A percentile compares a stretch with the other conserved stretches of the same genome.
Evolutionary conservation across 1,284 basidiomycete genomes (phyloP).

Genomic region (Earliella scabrosa): DNA sequence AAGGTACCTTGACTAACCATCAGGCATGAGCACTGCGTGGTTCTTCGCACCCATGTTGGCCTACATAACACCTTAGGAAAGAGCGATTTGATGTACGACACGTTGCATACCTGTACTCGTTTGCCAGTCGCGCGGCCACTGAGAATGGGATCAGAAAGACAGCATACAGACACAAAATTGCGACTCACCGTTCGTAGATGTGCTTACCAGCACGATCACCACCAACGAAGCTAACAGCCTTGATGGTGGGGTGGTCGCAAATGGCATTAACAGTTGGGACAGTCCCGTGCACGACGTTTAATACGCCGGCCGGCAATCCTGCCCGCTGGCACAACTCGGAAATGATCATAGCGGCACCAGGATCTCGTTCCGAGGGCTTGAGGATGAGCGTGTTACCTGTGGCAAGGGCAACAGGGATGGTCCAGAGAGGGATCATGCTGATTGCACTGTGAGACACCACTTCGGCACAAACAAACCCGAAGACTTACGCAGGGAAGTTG

Average conservation of each 20-base stretch:
- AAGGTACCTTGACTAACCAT: conserved; percentile 57
- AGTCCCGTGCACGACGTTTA: conserved; percentile 91
- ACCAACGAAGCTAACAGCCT: conserved; percentile 97
- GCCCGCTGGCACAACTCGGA: conserved; percentile 92
- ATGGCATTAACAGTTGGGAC: conserved; percentile 92
- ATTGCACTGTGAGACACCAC: neutral
- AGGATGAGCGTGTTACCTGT: conserved; percentile 94
- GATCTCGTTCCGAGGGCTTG: conserved; percentile 96
- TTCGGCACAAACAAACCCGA: neutral
- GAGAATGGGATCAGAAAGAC: conserved; percentile 4
- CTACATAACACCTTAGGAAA: neutral
- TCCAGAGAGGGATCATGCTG: conserved; percentile 98
- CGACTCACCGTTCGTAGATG: conserved; percentile 81
- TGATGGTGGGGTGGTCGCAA: conserved; percentile 91
- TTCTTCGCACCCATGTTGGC: conserved; percentile 97
- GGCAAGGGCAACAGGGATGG: conserved; percentile 87
- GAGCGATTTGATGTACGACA: too few species aligned
- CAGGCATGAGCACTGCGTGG: conserved; percentile 94
- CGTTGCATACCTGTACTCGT: conserved; percentile 66
- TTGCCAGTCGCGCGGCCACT: conserved; percentile 89
- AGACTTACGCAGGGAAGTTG: conserved; percentile 88
- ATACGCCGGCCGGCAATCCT: conserved; percentile 78
- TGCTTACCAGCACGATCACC: conserved; percentile 93
- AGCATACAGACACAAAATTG: neutral
- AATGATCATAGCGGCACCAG: conserved; percentile 97